Evolutionary conservation across 2,329 filamentous ascomycete genomes (phyloP).

Genomic region (Mollisia scopiformis): DNA sequence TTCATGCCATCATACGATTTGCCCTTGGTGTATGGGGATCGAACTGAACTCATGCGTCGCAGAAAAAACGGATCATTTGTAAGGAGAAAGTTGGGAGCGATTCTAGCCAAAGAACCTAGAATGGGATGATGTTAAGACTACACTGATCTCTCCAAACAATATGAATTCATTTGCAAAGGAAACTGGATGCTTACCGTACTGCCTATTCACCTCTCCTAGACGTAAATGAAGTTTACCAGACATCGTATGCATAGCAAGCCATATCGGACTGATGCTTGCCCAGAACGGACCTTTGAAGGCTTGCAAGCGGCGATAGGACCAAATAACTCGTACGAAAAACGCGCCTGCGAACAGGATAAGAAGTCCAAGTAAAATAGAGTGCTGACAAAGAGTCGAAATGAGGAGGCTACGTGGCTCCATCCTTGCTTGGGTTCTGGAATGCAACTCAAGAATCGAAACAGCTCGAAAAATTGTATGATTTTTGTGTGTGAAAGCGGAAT

Average conservation of each 20-base stretch:
- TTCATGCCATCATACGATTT: constrained; percentile 45
- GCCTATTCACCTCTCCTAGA: not conserved
- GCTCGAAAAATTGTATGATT: too few relatives aligned
- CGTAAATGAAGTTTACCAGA: not conserved
- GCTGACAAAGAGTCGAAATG: too few relatives aligned
- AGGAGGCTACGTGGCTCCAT: too few relatives aligned
- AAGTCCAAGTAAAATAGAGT: too few relatives aligned
- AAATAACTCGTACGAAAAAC: not conserved
- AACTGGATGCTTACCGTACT: not conserved
- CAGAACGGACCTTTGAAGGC: constrained; percentile 11
- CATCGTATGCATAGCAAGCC: not conserved
- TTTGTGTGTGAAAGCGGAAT: too few relatives aligned
- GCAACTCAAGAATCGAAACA: too few relatives aligned
- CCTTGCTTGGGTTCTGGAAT: too few relatives aligned
- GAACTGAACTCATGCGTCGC: constrained; percentile 14
- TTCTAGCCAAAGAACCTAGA: constrained; percentile 21
- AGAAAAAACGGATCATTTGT: constrained; percentile 22
- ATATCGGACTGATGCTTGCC: constrained; percentile 2
- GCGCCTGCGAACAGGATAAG: too few relatives aligned
- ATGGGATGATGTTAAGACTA: not conserved
- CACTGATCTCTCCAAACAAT: too few relatives aligned
- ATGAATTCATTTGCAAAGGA: too few relatives aligned
- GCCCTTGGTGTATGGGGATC: constrained; percentile 19
- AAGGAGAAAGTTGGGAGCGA: constrained; percentile 25
- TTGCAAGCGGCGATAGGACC: constrained; percentile 10